These are phyloP conservation scores for Nicotiana sylvestris DNA, from an alignment of 257 asterid species.

Conservation along the genomic window DNA sequence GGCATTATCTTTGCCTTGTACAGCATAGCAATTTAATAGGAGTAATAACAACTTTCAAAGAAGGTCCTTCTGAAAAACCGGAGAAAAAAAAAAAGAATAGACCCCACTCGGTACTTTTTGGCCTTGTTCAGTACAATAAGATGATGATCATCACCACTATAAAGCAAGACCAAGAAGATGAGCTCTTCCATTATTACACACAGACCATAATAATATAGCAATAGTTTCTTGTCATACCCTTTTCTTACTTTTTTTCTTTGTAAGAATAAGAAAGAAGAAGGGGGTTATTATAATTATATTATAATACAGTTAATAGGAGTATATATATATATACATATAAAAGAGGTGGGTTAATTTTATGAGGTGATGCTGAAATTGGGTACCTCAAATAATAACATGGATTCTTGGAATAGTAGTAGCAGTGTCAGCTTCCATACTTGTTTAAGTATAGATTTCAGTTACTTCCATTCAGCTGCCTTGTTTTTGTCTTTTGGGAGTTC, in stretches of 20 bases:
- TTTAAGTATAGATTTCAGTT: slow-evolving; percentile 11
- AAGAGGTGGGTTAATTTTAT: slow-evolving; percentile 14
- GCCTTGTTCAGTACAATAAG: background rate
- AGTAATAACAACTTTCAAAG: too few species aligned
- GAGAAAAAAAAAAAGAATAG: background rate
- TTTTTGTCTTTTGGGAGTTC: slow-evolving; percentile 40
- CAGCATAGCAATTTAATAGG: background rate
- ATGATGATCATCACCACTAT: background rate
- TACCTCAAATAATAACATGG: slow-evolving; percentile 27
- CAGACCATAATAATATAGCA: background rate
- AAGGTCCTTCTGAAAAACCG: background rate
- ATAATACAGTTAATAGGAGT: background rate
- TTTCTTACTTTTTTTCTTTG: slow-evolving; percentile 24
- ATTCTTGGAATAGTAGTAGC: slow-evolving; percentile 20
- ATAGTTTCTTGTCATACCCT: background rate
- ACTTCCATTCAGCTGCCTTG: slow-evolving; percentile 33
- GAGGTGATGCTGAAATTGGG: slow-evolving; percentile 28
- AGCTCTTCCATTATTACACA: background rate
- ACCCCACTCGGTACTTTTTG: background rate
- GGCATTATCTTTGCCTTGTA: background rate
- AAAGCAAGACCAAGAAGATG: slow-evolving; percentile 8
- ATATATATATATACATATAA: background rate
- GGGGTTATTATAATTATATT: background rate
- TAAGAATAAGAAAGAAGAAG: background rate
- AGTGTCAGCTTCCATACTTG: slow-evolving; percentile 46